These are phyloP conservation scores for Aspergillus egyptiacus DNA, from an alignment of 495 filamentous ascomycete genomes.

Conservation along the genomic window DNA sequence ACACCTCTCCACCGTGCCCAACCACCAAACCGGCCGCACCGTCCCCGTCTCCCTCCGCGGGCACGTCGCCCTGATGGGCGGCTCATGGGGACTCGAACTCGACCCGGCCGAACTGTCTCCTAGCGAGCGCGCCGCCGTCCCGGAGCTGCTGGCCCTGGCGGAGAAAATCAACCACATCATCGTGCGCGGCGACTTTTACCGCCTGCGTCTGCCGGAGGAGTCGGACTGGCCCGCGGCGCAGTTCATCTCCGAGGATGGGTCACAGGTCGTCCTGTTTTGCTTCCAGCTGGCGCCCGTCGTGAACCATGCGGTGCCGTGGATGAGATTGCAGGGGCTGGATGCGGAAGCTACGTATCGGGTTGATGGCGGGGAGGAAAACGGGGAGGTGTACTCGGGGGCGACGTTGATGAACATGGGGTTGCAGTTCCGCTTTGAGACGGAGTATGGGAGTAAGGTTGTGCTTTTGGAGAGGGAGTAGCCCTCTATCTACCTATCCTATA, in stretches of 20 bases:
- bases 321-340: slow-evolving; percentile 44
- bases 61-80: slow-evolving; percentile 54
- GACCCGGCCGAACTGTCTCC: slow-evolving; percentile 38
- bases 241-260: slow-evolving; percentile 42
- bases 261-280: slow-evolving; percentile 41
- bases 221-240: slow-evolving; percentile 50
- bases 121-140: slow-evolving; percentile 41
- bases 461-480: slow-evolving; percentile 30
- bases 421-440: slow-evolving; percentile 30
- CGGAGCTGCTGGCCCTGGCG: slow-evolving; percentile 38
- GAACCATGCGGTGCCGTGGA: slow-evolving; percentile 38
- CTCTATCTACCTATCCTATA: too few species aligned
- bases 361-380: too few species aligned
- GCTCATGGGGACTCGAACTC: slow-evolving; percentile 51
- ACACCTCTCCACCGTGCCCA: slow-evolving; percentile 50
- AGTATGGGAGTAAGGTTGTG: slow-evolving; percentile 40
- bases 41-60: slow-evolving; percentile 45
- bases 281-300: slow-evolving; percentile 42
- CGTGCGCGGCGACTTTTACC: slow-evolving; percentile 45
- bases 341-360: slow-evolving; percentile 36
- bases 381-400: slow-evolving; percentile 40
- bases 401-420: slow-evolving; percentile 47
- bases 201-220: slow-evolving; percentile 46
- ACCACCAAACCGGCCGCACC: slow-evolving; percentile 44
- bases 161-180: slow-evolving; percentile 48